phyloP scores from a whole-genome alignment of 805 yeast genomes.

The Cyberlindnera mycetangii region DNA sequence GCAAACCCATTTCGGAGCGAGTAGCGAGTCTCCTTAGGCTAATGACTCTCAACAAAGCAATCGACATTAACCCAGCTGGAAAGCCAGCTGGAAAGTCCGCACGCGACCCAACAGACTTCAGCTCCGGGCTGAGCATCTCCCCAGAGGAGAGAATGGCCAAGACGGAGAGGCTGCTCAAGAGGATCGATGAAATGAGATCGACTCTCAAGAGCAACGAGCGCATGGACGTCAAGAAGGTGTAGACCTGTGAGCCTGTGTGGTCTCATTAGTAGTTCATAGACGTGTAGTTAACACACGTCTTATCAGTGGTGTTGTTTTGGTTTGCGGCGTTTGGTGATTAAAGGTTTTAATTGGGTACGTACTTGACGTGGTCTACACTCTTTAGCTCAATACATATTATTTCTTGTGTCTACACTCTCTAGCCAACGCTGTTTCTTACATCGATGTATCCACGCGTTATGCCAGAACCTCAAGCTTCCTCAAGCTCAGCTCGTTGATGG shows the following conservation, averaged over 20 bases:
- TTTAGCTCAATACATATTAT: too few species aligned
- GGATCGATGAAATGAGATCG: constrained; percentile 22
- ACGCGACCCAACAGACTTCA: background rate
- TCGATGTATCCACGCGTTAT: too few species aligned
- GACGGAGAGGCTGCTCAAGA: constrained; percentile 21
- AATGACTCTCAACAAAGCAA: constrained; percentile 4
- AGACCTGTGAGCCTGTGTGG: too few species aligned
- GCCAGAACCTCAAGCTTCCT: background rate
- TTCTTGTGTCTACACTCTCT: too few species aligned
- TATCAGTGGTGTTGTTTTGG: too few species aligned
- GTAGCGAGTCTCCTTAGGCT: background rate
- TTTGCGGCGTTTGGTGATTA: too few species aligned
- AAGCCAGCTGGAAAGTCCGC: background rate
- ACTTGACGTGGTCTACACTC: too few species aligned
- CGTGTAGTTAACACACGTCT: too few species aligned
- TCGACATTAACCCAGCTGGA: constrained; percentile 4
- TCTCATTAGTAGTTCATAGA: too few species aligned
- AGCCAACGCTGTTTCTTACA: too few species aligned
- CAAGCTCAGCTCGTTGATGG: constrained; percentile 1
- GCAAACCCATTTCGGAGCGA: too few species aligned
- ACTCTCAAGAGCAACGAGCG: constrained; percentile 13
- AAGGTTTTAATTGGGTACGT: too few species aligned
- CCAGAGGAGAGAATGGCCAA: constrained; percentile 21
- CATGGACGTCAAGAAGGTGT: constrained; percentile 7
- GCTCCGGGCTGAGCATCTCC: constrained; percentile 13